Percentiles rank a stretch among this genome's conserved stretches.
Conservation (phyloP, 2,329 filamentous ascomycete species). For the Exutisphaerella laricina region DNA sequence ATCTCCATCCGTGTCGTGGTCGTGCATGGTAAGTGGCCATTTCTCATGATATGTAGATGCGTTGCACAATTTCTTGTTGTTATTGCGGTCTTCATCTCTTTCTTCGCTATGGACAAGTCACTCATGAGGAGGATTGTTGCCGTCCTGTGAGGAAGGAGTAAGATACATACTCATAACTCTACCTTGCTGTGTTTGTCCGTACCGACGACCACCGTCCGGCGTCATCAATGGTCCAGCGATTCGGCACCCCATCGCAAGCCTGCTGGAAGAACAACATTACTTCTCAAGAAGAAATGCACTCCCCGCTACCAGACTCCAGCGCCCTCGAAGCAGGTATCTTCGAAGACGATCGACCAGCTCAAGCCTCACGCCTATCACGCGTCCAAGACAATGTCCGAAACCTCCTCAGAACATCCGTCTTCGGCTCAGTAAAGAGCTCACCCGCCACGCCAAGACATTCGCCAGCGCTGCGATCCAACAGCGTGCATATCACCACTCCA, state of each 20-base stretch:
- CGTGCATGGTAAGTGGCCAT: too few species aligned
- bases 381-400: constrained; percentile 33
- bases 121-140: too few species aligned
- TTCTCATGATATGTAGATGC: too few species aligned
- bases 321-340: constrained; percentile 32
- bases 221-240: constrained; percentile 8
- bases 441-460: constrained; percentile 16
- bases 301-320: constrained; percentile 30
- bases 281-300: constrained; percentile 3
- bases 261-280: constrained; percentile 3
- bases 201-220: neutral
- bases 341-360: constrained; percentile 27
- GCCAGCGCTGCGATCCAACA: constrained; percentile 6
- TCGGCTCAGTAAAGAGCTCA: constrained; percentile 21
- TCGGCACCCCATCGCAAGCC: constrained; percentile 3
- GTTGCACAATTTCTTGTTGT: too few species aligned
- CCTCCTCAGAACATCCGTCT: constrained; percentile 29
- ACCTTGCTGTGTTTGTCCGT: too few species aligned
- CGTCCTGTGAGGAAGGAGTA: too few species aligned
- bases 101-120: too few species aligned
- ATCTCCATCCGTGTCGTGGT: too few species aligned
- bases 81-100: too few species aligned
- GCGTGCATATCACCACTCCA: constrained; percentile 3
- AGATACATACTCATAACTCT: too few species aligned
- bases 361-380: constrained; percentile 22